Evolutionary conservation across 2,329 filamentous ascomycete species (phyloP).

Genomic region (Penicillium sp.): DNA sequence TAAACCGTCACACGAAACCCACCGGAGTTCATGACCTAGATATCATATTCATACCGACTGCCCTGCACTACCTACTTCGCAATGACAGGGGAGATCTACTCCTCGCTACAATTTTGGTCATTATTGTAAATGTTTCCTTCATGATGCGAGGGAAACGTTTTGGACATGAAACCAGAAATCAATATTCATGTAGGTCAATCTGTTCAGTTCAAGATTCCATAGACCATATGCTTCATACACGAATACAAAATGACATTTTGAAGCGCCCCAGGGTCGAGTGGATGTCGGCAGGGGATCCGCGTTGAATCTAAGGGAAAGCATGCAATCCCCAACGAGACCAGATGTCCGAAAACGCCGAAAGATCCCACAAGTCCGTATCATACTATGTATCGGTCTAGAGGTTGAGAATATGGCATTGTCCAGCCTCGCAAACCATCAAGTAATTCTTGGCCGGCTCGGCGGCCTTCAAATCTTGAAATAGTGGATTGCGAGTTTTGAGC

Average conservation of each 20-base stretch:
- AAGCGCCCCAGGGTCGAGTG: neutral
- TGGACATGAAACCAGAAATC: neutral
- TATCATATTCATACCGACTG: neutral
- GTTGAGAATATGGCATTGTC: constrained; percentile 37
- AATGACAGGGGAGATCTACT: neutral
- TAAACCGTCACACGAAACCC: neutral
- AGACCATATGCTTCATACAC: no score
- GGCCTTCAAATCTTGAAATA: constrained; percentile 38
- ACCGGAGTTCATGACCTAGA: neutral
- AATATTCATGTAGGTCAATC: neutral
- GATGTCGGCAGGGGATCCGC: neutral
- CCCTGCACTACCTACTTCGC: neutral
- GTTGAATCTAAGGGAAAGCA: neutral
- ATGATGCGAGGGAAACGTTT: neutral
- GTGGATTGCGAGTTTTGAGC: constrained; percentile 37
- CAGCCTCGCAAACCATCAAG: constrained; percentile 39
- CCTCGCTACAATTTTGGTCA: neutral
- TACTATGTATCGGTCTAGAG: constrained; percentile 17
- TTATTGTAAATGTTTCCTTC: no score
- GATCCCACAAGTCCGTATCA: neutral
- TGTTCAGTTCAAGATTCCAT: neutral
- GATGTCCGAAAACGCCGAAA: constrained; percentile 2
- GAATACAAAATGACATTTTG: neutral
- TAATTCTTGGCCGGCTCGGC: constrained; percentile 37
- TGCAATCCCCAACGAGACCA: neutral